A percentile compares a stretch with the other conserved stretches of the same genome.
Evolutionary conservation across 1,284 basidiomycete species (phyloP).

Genomic region (Ganoderma leucocontextum): DNA sequence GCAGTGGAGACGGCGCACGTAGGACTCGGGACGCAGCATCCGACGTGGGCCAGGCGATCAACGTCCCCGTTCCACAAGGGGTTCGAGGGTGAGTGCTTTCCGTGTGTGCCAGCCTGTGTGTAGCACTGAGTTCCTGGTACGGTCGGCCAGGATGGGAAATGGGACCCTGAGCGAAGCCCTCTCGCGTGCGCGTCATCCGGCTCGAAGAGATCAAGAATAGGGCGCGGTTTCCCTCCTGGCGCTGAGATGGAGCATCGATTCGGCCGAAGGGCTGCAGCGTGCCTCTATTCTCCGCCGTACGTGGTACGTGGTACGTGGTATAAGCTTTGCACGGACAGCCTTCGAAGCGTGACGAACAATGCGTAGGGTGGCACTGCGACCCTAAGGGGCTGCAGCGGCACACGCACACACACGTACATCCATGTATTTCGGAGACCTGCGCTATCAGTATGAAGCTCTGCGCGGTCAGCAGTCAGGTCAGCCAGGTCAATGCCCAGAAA

Average conservation of each 20-base stretch:
- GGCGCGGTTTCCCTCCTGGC: conserved; percentile 2
- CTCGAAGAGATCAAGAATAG: conserved; percentile 5
- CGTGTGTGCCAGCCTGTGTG: background rate
- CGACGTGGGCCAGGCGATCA: background rate
- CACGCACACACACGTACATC: background rate
- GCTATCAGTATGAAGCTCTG: conserved; percentile 7
- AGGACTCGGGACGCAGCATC: conserved; percentile 2
- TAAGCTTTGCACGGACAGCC: background rate
- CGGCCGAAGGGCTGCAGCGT: conserved; percentile 10
- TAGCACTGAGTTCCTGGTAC: background rate
- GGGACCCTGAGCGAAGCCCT: conserved; percentile 14
- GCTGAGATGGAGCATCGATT: conserved; percentile 7
- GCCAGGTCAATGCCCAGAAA: background rate
- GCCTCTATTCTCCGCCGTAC: conserved; percentile 5
- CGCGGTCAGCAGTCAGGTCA: conserved; percentile 7
- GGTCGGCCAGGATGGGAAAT: conserved; percentile 6
- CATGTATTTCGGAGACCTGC: background rate
- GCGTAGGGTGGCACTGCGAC: conserved; percentile 12
- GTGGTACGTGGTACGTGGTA: conserved; percentile 11
- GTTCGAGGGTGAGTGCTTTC: conserved; percentile 24
- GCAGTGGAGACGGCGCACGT: background rate
- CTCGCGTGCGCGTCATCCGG: conserved; percentile 6
- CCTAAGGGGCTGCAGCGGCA: conserved; percentile 6
- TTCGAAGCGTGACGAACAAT: background rate
- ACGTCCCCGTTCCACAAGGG: conserved; percentile 4